Base-by-base conservation (phyloP, 495 filamentous ascomycete genomes). In the Neurospora africana region DNA sequence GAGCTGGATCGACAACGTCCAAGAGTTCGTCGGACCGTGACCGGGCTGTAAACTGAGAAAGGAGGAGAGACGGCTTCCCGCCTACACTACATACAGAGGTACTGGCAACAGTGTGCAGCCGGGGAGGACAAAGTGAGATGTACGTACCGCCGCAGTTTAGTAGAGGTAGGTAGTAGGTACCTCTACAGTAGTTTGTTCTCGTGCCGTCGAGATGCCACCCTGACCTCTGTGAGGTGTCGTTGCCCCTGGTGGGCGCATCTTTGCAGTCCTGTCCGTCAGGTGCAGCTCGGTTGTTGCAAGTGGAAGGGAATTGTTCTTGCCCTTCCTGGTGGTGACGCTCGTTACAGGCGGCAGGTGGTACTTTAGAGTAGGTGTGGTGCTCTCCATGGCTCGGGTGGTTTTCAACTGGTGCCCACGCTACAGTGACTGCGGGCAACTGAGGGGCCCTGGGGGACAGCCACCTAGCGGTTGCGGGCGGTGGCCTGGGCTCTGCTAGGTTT, bases 401-500 rank as follows among this genome's bases (percentile, higher is more conserved):
- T 61, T 61, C 53, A 61, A 27, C 53, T 61, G 53, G 53, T 33
- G 27, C 27, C 53, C 23, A 61, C 47, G 47, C 47, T 58, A 30
- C 47, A 30, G 23, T 58, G 47, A 30, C 47, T 58, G 21, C 21
- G n/a, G n/a, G n/a, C n/a, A 47, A 47, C 43, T 47, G 43, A 47
- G n/a, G 9, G 43, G 43, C 40, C 40, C 40, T 19, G 40, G 17
- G 40, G 41, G 19, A 44, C 41, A 44, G 41, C n/a, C 41, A 36
- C 36, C 7, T 36, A 27, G 44, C 72, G 61, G 69, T 35, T 37
- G 71, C 69, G 72, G 72, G 33, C 33, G 36, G 36, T 36, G 36
- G 36, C 36, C 36, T 76, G 77, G 72, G 73, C 75, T 76, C 71
- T 74, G 72, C 74, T 74, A n/a, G n/a, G n/a, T 68, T 68, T 30